phyloP scores from a whole-genome alignment of 2,329 filamentous ascomycete species.

The Epichloe baconii region DNA sequence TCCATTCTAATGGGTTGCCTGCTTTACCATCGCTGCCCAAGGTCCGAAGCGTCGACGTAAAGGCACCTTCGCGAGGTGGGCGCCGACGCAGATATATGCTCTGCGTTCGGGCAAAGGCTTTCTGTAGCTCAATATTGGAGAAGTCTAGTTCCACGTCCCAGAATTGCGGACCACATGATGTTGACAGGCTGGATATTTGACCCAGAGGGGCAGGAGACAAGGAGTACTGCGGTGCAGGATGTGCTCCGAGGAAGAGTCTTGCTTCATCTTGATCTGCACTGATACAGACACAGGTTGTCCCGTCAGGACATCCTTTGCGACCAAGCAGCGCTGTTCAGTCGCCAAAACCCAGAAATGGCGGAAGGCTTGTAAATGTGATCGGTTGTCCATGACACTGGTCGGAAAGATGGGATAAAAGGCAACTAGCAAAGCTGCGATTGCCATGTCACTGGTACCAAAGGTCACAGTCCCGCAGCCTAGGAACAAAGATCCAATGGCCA shows the following conservation, averaged over 20 bases:
- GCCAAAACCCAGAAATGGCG: slow-evolving; percentile 95
- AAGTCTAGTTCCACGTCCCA: slow-evolving; percentile 79
- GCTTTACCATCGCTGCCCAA: slow-evolving; percentile 37
- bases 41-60: slow-evolving; percentile 61
- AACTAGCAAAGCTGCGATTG: slow-evolving; percentile 72
- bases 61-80: slow-evolving; percentile 53
- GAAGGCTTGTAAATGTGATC: slow-evolving; percentile 89
- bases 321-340: slow-evolving; percentile 75
- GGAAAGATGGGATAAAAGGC: slow-evolving; percentile 94
- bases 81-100: slow-evolving; percentile 63
- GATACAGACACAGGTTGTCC: slow-evolving; percentile 65
- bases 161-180: slow-evolving; percentile 51
- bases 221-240: slow-evolving; percentile 36
- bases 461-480: slow-evolving; percentile 87
- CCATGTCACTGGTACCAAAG: slow-evolving; percentile 76
- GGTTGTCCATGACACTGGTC: slow-evolving; percentile 79
- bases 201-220: slow-evolving; percentile 52
- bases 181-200: slow-evolving; percentile 45
- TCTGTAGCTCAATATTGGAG: slow-evolving; percentile 45
- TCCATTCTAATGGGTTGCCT: slow-evolving; percentile 51
- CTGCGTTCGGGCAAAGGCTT: slow-evolving; percentile 53
- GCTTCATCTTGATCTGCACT: slow-evolving; percentile 49
- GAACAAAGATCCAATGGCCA: slow-evolving; percentile 84
- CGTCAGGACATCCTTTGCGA: slow-evolving; percentile 77
- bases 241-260: slow-evolving; percentile 23